Conservation (phyloP, 2,329 filamentous ascomycete genomes). For the Canariomyces notabilis region DNA sequence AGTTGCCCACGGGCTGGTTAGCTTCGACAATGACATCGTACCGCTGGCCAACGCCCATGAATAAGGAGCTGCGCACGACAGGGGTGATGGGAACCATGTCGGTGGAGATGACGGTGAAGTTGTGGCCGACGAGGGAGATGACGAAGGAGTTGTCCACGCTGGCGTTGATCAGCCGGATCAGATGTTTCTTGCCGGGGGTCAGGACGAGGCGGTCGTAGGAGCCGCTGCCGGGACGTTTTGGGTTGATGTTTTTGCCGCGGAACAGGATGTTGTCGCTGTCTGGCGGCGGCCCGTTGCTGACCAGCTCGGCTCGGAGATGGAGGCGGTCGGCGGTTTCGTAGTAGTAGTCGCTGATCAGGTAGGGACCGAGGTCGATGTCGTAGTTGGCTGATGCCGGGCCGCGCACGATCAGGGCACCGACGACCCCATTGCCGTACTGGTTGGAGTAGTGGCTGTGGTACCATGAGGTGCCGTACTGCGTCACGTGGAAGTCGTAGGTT, state of each 20-base stretch:
- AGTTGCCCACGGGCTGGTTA: slow-evolving; percentile 30
- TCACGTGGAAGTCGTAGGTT: slow-evolving; percentile 33
- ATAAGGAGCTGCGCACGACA: slow-evolving; percentile 44
- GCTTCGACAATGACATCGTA: slow-evolving; percentile 45
- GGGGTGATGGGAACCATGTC: slow-evolving; percentile 50
- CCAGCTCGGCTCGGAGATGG: slow-evolving; percentile 21
- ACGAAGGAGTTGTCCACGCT: slow-evolving; percentile 45
- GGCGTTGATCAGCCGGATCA: slow-evolving; percentile 44
- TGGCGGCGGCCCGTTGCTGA: slow-evolving; percentile 25
- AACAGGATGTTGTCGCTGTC: slow-evolving; percentile 37
- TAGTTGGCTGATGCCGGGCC: slow-evolving; percentile 46
- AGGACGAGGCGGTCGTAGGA: slow-evolving; percentile 31
- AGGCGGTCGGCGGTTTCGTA: slow-evolving; percentile 30
- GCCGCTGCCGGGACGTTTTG: slow-evolving; percentile 23
- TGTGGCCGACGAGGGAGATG: slow-evolving; percentile 45
- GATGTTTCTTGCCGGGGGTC: slow-evolving; percentile 40
- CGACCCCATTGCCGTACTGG: slow-evolving; percentile 48
- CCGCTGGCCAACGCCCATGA: slow-evolving; percentile 44
- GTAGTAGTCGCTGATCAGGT: slow-evolving; percentile 49
- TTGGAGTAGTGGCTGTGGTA: slow-evolving; percentile 49
- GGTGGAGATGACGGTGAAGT: slow-evolving; percentile 44
- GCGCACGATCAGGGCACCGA: slow-evolving; percentile 47
- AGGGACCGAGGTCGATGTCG: slow-evolving; percentile 48
- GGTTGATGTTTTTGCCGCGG: slow-evolving; percentile 37
- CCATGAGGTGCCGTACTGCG: slow-evolving; percentile 36